Conservation (phyloP, 83 land plant genomes). For the Thuja plicata region DNA sequence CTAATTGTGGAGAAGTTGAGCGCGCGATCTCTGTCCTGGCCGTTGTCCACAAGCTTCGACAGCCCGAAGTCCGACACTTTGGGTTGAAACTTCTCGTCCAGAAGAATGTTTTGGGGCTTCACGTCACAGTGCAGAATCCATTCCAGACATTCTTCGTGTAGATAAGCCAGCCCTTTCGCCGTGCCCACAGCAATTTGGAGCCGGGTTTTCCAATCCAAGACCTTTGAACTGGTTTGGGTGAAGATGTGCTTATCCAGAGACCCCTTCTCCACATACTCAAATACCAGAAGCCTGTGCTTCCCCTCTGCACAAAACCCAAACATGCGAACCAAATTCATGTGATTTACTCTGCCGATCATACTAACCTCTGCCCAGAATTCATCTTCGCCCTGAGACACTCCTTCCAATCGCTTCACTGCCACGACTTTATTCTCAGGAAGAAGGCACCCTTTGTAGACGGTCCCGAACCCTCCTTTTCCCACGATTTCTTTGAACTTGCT, state of each 20-base stretch:
- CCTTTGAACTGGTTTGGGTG: too few species aligned
- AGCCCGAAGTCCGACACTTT: too few species aligned
- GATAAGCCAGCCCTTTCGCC: not conserved
- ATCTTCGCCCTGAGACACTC: too few species aligned
- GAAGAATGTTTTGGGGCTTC: too few species aligned
- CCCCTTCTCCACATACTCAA: slow-evolving; percentile 34
- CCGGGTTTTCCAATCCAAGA: too few species aligned
- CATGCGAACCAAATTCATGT: slow-evolving; percentile 34
- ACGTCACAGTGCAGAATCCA: too few species aligned
- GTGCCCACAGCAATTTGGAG: slow-evolving; percentile 22
- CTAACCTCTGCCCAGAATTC: too few species aligned
- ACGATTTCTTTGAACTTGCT: not conserved
- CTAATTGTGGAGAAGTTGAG: not conserved
- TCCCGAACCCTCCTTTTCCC: slow-evolving; percentile 29
- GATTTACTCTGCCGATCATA: too few species aligned
- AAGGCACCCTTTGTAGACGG: slow-evolving; percentile 2
- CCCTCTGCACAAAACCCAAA: slow-evolving; percentile 32
- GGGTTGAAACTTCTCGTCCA: too few species aligned
- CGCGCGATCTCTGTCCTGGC: not conserved
- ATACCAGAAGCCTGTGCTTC: slow-evolving; percentile 23
- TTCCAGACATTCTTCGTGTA: too few species aligned
- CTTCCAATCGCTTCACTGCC: too few species aligned
- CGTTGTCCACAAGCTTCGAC: too few species aligned
- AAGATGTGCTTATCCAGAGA: slow-evolving; percentile 36
- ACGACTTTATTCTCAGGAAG: slow-evolving; percentile 11